Base-by-base conservation (phyloP, 148 eudicot species). In the Camellia japonica region DNA sequence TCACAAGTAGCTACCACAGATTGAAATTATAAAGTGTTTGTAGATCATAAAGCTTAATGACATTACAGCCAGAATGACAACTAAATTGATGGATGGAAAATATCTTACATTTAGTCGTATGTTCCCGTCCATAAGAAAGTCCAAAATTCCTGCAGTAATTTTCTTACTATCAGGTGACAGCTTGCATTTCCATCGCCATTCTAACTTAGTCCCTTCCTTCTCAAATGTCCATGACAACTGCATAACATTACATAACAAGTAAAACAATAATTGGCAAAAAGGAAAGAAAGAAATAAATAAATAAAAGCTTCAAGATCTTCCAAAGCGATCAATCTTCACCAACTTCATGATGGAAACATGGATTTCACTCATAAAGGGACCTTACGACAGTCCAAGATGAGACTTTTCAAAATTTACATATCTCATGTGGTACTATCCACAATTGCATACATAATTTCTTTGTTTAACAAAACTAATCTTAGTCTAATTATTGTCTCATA, bases 151-250 rank as follows among this genome's bases (percentile, higher is more conserved):
- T 51, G 89, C 82, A 43, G 94, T 90, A 43, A 87, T 90, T 78
- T 81, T 87, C 88, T 86, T 89, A 78, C 86, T 85, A 83, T 92
- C 72, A 46, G 91, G 80, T 51, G 97, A 89, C 41, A 91, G 91
- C 84, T 87, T 90, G 83, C 95, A 95, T 84, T 95, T 87, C 98
- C 98, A 95, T 73, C 97, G 83, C 96, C 98, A 95, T 82, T 95
- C 98, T 80, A 95, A 84, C 77, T 88, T 87, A 13, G 87, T 88
- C 46, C 94, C 93, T 95, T 95, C 93, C 89, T 85, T 95, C 86
- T 95, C 97, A 82, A 95, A 95, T 44, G 98, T 93, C 93, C 94
- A 95, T 47, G 97, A 89, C 63, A 95, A 80, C 98, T 95, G 90
- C 78, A 82, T 38, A 68, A 9, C 3, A 63, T 18, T 19, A 75